phyloP scores from a whole-genome alignment of 129 eudicot genomes.

The Flaveria robusta region DNA sequence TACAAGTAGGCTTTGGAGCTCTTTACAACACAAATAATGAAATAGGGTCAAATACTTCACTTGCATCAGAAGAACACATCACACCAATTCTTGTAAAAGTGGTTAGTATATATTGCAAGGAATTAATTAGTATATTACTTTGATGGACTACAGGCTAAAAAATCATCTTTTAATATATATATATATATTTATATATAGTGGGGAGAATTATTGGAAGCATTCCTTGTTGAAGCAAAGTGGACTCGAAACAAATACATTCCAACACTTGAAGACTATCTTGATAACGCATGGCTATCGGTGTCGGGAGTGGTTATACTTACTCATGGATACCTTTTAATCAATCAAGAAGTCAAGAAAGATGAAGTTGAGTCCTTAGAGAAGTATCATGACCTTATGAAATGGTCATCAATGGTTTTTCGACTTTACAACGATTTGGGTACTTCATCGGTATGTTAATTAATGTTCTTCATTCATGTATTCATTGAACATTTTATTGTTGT shows the following conservation, averaged over 20 bases:
- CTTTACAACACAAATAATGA: slow-evolving; percentile 43
- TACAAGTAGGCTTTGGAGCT: slow-evolving; percentile 36
- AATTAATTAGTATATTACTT: neutral
- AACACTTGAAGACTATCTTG: slow-evolving; percentile 29
- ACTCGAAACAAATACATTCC: slow-evolving; percentile 22
- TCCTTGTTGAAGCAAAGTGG: slow-evolving; percentile 52
- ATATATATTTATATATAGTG: neutral
- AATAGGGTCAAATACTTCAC: slow-evolving; percentile 31
- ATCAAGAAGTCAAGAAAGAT: slow-evolving; percentile 29
- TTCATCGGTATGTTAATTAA: slow-evolving; percentile 25
- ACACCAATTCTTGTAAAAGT: slow-evolving; percentile 24
- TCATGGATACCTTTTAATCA: slow-evolving; percentile 29
- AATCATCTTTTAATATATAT: too few relatives aligned
- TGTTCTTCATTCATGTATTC: neutral
- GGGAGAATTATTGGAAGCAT: slow-evolving; percentile 41
- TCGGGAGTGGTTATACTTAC: slow-evolving; percentile 36
- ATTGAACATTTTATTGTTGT: neutral
- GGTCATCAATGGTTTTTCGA: slow-evolving; percentile 56
- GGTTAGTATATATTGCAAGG: slow-evolving; percentile 7
- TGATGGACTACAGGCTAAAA: neutral
- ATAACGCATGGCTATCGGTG: slow-evolving; percentile 37
- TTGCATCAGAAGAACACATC: slow-evolving; percentile 31
- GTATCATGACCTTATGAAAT: slow-evolving; percentile 37
- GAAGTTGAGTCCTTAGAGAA: slow-evolving; percentile 18
- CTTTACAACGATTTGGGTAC: slow-evolving; percentile 47